These are phyloP conservation scores for Cladosporium sp. DNA, from an alignment of 2,329 filamentous ascomycete genomes.

Conservation along the genomic window DNA sequence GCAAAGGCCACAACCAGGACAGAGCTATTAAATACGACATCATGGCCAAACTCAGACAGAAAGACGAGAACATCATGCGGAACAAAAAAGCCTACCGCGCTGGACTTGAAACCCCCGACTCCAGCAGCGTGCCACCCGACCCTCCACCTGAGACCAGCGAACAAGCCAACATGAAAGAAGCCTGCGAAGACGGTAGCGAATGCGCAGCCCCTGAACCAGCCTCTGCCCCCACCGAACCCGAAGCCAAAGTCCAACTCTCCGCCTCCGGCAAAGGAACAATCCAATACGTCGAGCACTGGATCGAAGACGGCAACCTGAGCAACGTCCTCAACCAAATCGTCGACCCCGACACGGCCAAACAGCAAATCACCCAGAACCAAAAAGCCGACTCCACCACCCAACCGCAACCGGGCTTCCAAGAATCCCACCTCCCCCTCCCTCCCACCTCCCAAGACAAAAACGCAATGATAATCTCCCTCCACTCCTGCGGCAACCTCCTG, in stretches of 20 bases:
- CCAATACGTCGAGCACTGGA: conserved; percentile 70
- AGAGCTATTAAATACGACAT: conserved; percentile 82
- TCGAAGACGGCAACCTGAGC: conserved; percentile 68
- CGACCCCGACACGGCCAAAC: conserved; percentile 9
- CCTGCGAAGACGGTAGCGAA: conserved; percentile 4
- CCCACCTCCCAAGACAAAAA: conserved; percentile 14
- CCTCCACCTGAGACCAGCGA: conserved; percentile 19
- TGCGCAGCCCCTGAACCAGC: neutral
- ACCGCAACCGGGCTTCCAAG: conserved; percentile 21
- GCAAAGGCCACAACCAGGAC: conserved; percentile 77
- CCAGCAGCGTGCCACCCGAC: conserved; percentile 17
- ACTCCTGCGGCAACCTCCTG: conserved; percentile 96
- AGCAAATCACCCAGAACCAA: conserved; percentile 12
- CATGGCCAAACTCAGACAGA: conserved; percentile 70
- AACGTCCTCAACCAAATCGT: conserved; percentile 57
- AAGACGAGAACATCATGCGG: conserved; percentile 63
- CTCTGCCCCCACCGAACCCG: neutral
- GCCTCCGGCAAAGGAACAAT: conserved; percentile 65
- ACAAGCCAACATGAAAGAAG: neutral
- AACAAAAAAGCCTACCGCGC: conserved; percentile 77
- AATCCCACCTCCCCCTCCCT: conserved; percentile 13
- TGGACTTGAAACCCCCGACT: conserved; percentile 23
- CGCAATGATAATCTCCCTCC: conserved; percentile 89
- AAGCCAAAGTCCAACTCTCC: conserved; percentile 44
- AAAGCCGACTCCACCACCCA: neutral